phyloP scores from a whole-genome alignment of 371 early-diverging fungal genomes.

The Apophysomyces elegans region DNA sequence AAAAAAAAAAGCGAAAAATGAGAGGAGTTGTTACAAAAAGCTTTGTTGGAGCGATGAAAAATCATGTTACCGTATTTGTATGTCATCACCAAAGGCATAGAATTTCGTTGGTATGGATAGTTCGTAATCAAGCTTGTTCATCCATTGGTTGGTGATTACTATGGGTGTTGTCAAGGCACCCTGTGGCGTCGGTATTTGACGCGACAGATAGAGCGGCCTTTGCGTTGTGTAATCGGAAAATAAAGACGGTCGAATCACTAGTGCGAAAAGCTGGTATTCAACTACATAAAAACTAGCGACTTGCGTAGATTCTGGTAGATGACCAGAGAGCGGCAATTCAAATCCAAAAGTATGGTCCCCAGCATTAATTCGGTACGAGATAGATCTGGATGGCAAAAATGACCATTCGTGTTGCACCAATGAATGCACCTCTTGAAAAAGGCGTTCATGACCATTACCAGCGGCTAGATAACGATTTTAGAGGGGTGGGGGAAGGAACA shows the following conservation, averaged over 20 bases:
- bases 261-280: slow-evolving; percentile 35
- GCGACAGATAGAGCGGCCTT: slow-evolving; percentile 26
- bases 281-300: slow-evolving; percentile 32
- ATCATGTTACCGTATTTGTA: slow-evolving; percentile 19
- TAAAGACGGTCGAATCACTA: slow-evolving; percentile 28
- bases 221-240: slow-evolving; percentile 24
- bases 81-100: slow-evolving; percentile 30
- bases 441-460: slow-evolving; percentile 32
- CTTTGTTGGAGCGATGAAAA: not conserved
- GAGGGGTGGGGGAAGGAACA: not conserved
- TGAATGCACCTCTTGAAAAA: slow-evolving; percentile 19
- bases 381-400: slow-evolving; percentile 28
- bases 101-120: slow-evolving; percentile 34
- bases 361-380: slow-evolving; percentile 13
- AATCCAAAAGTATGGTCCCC: slow-evolving; percentile 35
- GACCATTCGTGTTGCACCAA: slow-evolving; percentile 36
- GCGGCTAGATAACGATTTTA: slow-evolving; percentile 6
- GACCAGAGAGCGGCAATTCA: slow-evolving; percentile 38
- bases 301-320: slow-evolving; percentile 35
- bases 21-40: no score
- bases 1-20: slow-evolving; percentile 5
- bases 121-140: slow-evolving; percentile 33
- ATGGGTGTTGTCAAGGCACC: slow-evolving; percentile 17
- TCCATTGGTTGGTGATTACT: slow-evolving; percentile 21
- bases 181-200: slow-evolving; percentile 21